Conservation (phyloP, 2,329 filamentous ascomycete species). For the Monosporascus sp. region DNA sequence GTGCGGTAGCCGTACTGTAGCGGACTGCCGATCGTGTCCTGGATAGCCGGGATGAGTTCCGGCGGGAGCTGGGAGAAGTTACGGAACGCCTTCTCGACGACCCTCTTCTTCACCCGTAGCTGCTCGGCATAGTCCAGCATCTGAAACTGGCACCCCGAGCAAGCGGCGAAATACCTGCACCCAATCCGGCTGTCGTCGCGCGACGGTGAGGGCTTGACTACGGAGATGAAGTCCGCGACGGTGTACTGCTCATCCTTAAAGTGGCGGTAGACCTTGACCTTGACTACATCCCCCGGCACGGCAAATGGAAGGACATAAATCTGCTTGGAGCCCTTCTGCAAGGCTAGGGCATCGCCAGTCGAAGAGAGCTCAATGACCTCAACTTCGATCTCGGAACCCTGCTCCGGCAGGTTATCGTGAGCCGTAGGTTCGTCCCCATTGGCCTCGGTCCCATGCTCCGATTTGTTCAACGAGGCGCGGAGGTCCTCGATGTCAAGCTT, state of each 20-base stretch:
- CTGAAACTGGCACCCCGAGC: conserved; percentile 94
- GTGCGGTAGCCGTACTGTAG: conserved; percentile 91
- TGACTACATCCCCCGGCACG: conserved; percentile 76
- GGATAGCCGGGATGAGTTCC: conserved; percentile 67
- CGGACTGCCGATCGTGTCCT: conserved; percentile 84
- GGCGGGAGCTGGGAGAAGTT: conserved; percentile 84
- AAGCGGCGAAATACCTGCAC: conserved; percentile 83
- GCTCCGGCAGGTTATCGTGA: conserved; percentile 49
- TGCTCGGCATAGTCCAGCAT: conserved; percentile 90
- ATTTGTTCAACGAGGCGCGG: conserved; percentile 35
- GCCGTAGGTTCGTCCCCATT: conserved; percentile 17
- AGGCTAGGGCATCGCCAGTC: conserved; percentile 83
- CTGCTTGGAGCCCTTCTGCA: conserved; percentile 57
- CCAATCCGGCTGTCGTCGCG: conserved; percentile 72
- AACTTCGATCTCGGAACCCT: conserved; percentile 72
- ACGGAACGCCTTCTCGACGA: conserved; percentile 85
- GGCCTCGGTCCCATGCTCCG: conserved; percentile 25
- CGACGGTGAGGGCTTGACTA: conserved; percentile 66
- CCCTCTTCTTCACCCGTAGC: conserved; percentile 73
- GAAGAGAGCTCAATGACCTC: conserved; percentile 81
- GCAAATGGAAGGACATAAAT: conserved; percentile 87
- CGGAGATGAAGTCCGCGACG: conserved; percentile 74
- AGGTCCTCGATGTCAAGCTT: conserved; percentile 56
- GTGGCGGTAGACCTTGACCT: conserved; percentile 74
- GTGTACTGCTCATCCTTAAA: conserved; percentile 61